Percentiles rank a stretch among this genome's conserved stretches.
phyloP scores from a whole-genome alignment of 805 yeast species.

The Teunomyces cretensis region DNA sequence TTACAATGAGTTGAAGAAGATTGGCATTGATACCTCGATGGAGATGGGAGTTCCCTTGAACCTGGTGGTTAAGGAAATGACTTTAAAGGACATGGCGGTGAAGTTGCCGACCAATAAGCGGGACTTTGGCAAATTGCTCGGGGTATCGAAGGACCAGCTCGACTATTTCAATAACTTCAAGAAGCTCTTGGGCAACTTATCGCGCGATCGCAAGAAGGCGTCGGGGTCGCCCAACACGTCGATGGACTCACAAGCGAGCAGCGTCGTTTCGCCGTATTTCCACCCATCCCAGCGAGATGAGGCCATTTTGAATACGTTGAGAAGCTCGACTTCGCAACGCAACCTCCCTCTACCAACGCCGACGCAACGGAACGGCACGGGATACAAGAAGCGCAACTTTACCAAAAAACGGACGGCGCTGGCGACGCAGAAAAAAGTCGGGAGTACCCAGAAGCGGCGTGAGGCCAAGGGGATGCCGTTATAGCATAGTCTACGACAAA shows the following conservation, averaged over 20 bases:
- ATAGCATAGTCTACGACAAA: neutral
- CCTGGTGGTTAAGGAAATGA: slow-evolving; percentile 24
- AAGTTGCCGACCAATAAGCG: slow-evolving; percentile 50
- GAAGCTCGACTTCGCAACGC: slow-evolving; percentile 6
- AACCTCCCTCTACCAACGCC: slow-evolving; percentile 3
- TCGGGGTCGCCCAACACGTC: slow-evolving; percentile 2
- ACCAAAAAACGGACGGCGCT: neutral
- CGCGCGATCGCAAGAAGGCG: slow-evolving; percentile 29
- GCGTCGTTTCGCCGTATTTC: slow-evolving; percentile 1
- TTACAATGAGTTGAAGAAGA: slow-evolving; percentile 37
- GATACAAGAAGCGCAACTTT: neutral
- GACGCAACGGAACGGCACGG: neutral
- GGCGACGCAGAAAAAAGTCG: neutral
- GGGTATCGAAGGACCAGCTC: slow-evolving; percentile 30
- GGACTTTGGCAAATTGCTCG: slow-evolving; percentile 44
- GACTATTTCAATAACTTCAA: slow-evolving; percentile 41
- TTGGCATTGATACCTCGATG: slow-evolving; percentile 43
- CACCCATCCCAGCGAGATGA: slow-evolving; percentile 9
- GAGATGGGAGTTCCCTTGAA: slow-evolving; percentile 31
- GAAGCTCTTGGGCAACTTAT: slow-evolving; percentile 29
- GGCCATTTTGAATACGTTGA: slow-evolving; percentile 8
- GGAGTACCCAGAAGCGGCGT: neutral
- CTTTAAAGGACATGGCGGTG: slow-evolving; percentile 55
- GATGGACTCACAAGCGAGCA: neutral
- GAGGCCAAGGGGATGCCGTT: slow-evolving; percentile 6